These are phyloP conservation scores for Mallotus nudiflorus DNA, from an alignment of 345 rosid species.

Conservation along the genomic window DNA sequence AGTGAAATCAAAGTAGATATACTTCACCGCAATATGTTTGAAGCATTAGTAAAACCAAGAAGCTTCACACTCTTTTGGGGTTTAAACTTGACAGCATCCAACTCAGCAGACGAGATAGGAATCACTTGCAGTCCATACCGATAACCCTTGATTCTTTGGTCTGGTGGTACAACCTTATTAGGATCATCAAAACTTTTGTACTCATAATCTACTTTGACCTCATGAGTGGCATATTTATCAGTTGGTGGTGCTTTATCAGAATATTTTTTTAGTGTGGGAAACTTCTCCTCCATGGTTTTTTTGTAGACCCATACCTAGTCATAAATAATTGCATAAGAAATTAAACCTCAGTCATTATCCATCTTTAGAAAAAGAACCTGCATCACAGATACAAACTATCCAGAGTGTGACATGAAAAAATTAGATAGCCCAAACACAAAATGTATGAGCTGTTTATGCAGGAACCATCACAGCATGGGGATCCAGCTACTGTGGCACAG, in stretches of 20 bases:
- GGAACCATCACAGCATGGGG: neutral
- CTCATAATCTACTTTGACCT: slow-evolving; percentile 83
- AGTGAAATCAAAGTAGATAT: slow-evolving; percentile 17
- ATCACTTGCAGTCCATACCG: slow-evolving; percentile 95
- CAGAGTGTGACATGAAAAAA: neutral
- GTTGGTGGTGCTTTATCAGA: slow-evolving; percentile 87
- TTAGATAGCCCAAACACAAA: neutral
- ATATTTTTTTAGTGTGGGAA: slow-evolving; percentile 78
- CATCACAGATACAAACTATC: neutral
- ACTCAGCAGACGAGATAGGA: slow-evolving; percentile 73
- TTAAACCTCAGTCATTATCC: neutral
- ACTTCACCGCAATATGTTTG: slow-evolving; percentile 65
- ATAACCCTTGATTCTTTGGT: slow-evolving; percentile 91
- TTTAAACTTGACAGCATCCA: slow-evolving; percentile 79
- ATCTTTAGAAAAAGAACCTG: neutral
- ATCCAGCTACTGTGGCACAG: neutral
- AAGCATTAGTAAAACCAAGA: slow-evolving; percentile 78
- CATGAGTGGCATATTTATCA: slow-evolving; percentile 80
- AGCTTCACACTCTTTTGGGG: slow-evolving; percentile 91
- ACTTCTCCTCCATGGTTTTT: slow-evolving; percentile 86
- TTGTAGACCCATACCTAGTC: slow-evolving; percentile 93
- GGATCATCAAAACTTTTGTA: slow-evolving; percentile 60
- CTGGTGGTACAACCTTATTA: slow-evolving; percentile 68
- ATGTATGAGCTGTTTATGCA: neutral
- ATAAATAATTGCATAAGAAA: slow-evolving; percentile 1